Percentiles rank a stretch among this genome's conserved stretches.
Evolutionary conservation across 1,284 basidiomycete genomes (phyloP).

Genomic region (Malassezia nana): DNA sequence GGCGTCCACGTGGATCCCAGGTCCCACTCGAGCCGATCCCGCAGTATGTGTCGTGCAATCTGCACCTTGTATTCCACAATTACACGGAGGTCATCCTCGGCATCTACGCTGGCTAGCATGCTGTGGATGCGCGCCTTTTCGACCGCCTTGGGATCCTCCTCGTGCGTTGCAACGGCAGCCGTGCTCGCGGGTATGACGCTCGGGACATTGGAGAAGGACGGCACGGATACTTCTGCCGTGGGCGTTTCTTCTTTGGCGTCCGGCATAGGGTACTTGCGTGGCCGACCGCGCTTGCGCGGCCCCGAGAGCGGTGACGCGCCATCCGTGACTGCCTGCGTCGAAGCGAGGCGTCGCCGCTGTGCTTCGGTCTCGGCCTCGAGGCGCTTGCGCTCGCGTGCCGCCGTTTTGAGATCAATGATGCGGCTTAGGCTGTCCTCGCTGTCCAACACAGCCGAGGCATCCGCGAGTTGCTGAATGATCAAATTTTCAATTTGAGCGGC

Average conservation of each 20-base stretch:
- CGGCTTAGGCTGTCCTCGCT: slow-evolving; percentile 7
- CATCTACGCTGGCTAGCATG: slow-evolving; percentile 22
- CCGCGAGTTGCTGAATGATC: slow-evolving; percentile 80
- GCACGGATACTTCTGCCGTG: not conserved
- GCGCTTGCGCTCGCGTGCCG: slow-evolving; percentile 14
- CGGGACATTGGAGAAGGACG: not conserved
- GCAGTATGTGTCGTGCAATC: slow-evolving; percentile 76
- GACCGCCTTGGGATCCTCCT: not conserved
- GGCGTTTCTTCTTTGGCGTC: not conserved
- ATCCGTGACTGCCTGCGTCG: not conserved
- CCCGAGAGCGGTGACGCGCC: not conserved
- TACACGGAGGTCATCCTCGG: slow-evolving; percentile 41
- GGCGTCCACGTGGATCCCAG: slow-evolving; percentile 82
- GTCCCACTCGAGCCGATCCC: slow-evolving; percentile 97
- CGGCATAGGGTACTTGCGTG: slow-evolving; percentile 12
- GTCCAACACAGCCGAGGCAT: slow-evolving; percentile 57
- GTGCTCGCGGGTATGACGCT: not conserved
- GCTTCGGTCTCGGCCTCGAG: slow-evolving; percentile 4
- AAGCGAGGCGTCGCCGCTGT: slow-evolving; percentile 2
- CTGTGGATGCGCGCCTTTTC: slow-evolving; percentile 14
- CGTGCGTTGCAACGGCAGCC: not conserved
- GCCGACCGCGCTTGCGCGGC: slow-evolving; percentile 15
- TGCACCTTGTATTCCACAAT: slow-evolving; percentile 77
- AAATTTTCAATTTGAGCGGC: slow-evolving; percentile 69
- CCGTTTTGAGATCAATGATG: slow-evolving; percentile 15